These are phyloP conservation scores for Sphaceloma murrayae DNA, from an alignment of 2,329 filamentous ascomycete species.

Conservation along the genomic window DNA sequence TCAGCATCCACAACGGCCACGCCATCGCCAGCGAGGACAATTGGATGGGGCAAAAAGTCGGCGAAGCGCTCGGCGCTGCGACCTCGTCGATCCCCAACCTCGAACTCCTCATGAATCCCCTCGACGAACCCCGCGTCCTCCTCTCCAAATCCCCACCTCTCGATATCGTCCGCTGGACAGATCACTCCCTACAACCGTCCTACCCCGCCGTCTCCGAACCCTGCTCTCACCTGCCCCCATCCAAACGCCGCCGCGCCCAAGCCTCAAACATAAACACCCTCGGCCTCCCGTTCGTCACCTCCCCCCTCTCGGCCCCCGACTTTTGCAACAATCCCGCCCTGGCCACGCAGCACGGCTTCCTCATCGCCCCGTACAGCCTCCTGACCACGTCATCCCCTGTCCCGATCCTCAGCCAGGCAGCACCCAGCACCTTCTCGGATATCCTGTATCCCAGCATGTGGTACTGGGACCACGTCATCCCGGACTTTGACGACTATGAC, in stretches of 20 bases:
- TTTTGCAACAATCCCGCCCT: constrained; percentile 41
- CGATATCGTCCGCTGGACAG: constrained; percentile 1
- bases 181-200: background rate
- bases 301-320: constrained; percentile 22
- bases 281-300: constrained; percentile 8
- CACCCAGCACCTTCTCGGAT: constrained; percentile 38
- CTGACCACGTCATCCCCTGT: constrained; percentile 33
- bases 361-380: constrained; percentile 37
- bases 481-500: constrained; percentile 37
- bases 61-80: background rate
- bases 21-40: constrained; percentile 6
- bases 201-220: constrained; percentile 3
- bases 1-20: constrained; percentile 9
- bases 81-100: constrained; percentile 1
- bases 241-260: background rate
- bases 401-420: constrained; percentile 41
- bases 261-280: background rate
- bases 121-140: constrained; percentile 13
- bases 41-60: constrained; percentile 12
- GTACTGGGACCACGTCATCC: constrained; percentile 30
- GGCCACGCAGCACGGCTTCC: constrained; percentile 36
- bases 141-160: background rate
- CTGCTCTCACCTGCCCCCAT: constrained; percentile 1
- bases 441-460: constrained; percentile 46
- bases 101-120: constrained; percentile 13